Percentiles rank a stretch among this genome's conserved stretches.
Conservation (phyloP, 768 basidiomycete species). For the Galerina sulciceps region DNA sequence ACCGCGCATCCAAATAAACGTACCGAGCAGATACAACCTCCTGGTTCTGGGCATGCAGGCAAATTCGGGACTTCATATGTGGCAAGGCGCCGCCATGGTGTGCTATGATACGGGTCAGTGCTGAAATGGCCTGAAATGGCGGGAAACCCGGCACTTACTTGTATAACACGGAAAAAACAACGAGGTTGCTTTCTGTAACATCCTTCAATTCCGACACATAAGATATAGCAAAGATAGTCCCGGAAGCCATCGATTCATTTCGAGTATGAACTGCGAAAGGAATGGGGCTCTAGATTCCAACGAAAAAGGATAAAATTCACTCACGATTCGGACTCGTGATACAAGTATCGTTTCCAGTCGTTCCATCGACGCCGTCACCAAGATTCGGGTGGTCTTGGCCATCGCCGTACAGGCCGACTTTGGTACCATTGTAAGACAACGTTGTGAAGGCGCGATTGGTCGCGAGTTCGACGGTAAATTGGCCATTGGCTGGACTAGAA, state of each 20-base stretch:
- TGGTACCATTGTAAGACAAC: constrained; percentile 34
- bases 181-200: constrained; percentile 46
- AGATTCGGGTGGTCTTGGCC: constrained; percentile 39
- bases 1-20: constrained; percentile 19
- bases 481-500: constrained; percentile 42
- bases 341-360: constrained; percentile 29
- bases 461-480: constrained; percentile 46
- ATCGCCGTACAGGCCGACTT: constrained; percentile 31
- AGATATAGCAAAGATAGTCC: constrained; percentile 51
- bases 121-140: background rate
- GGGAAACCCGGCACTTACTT: constrained; percentile 30
- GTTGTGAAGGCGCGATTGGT: constrained; percentile 47
- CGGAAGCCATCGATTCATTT: constrained; percentile 49
- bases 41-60: constrained; percentile 43
- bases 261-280: constrained; percentile 43
- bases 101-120: constrained; percentile 26
- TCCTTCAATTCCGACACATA: constrained; percentile 42
- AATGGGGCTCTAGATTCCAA: background rate
- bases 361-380: constrained; percentile 27
- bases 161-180: constrained; percentile 45
- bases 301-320: constrained; percentile 7
- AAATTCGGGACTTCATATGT: constrained; percentile 45
- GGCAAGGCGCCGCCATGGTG: constrained; percentile 47
- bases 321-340: constrained; percentile 41
- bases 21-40: constrained; percentile 48